Base-by-base conservation (phyloP, 2,329 filamentous ascomycete genomes). In the Tolypocladium album region DNA sequence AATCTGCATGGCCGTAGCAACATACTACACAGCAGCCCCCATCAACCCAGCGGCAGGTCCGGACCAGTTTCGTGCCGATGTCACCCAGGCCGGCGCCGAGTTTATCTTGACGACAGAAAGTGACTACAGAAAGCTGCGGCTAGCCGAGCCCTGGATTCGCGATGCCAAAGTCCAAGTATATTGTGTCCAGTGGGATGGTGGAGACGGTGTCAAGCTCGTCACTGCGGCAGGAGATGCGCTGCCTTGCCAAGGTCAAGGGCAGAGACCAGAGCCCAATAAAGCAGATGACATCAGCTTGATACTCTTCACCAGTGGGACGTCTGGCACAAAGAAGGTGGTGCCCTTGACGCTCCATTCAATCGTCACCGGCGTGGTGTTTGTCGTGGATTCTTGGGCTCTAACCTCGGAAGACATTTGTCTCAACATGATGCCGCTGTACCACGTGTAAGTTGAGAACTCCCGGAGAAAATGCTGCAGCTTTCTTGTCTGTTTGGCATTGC, bases 341-440 rank as follows among this genome's bases (percentile, higher is more conserved):
- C 82, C 82, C 0, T 72, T 83, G 34, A 79, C 76, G 2, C 71
- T 76, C 0, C 77, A 81, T 61, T 78, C 79, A 3, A 76, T 84
- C 57, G 69, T 83, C 11, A 71, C 75, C 9, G 81, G 82, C 2
- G 76, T 82, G 4, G 73, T 76, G 2, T 79, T 79, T 60, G 80
- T 83, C 6, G 77, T 82, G 36, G 76, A 81, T 22, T 82, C 79
- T 0, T 83, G 81, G 79, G 78, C 76, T 2, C 66, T 84, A 22
- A 75, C 69, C 1, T 65, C 72, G 2, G 66, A 69, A 1, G 81
- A 83, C 64, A 73, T 77, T 0, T 84, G 81, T 65, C 67, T 83
- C 31, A 84, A 84, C 65, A 82, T 83, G 78, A 84, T 84, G 81
- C 81, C 82, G 0, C 69, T 85, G 7, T 81, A 82, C 67, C 81